Conservation (phyloP, 1,139 yeast genomes). For the Sporopachydermia cereana region DNA sequence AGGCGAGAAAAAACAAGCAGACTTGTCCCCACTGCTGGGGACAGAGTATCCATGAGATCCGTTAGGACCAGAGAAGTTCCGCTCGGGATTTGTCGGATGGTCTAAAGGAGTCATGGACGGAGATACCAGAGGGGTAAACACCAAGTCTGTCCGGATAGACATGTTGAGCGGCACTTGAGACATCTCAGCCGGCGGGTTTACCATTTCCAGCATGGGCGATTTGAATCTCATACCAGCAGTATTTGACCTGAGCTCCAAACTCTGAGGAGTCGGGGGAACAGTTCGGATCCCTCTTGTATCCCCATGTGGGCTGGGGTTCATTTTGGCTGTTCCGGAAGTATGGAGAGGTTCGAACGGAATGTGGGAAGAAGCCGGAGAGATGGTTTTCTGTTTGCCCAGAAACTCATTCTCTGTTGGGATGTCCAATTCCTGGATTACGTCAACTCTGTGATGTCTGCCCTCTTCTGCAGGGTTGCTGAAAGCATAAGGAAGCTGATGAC, state of each 20-base stretch:
- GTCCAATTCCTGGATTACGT: too few relatives aligned
- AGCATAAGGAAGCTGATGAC: too few relatives aligned
- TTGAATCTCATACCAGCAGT: slow-evolving; percentile 1
- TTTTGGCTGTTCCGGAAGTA: too few relatives aligned
- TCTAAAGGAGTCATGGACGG: slow-evolving; percentile 67
- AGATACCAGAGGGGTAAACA: slow-evolving; percentile 62
- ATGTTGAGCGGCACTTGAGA: not conserved
- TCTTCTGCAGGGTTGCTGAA: too few relatives aligned
- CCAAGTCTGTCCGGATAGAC: slow-evolving; percentile 5
- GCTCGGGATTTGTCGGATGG: slow-evolving; percentile 15
- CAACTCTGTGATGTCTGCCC: too few relatives aligned
- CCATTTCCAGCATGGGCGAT: slow-evolving; percentile 3
- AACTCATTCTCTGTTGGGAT: too few relatives aligned
- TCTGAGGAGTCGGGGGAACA: slow-evolving; percentile 5
- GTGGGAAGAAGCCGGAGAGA: too few relatives aligned
- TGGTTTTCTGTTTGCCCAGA: too few relatives aligned
- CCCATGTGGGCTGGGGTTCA: too few relatives aligned
- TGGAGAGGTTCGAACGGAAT: too few relatives aligned
- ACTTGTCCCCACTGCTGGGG: slow-evolving; percentile 14
- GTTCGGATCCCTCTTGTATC: too few relatives aligned
- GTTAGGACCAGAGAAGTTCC: slow-evolving; percentile 17
- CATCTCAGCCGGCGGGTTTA: not conserved
- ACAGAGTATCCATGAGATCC: not conserved
- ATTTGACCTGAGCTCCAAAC: not conserved
- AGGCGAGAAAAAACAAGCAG: slow-evolving; percentile 30